Evolutionary conservation across 2,329 filamentous ascomycete genomes (phyloP).

Genomic region (Xylogone sp.): DNA sequence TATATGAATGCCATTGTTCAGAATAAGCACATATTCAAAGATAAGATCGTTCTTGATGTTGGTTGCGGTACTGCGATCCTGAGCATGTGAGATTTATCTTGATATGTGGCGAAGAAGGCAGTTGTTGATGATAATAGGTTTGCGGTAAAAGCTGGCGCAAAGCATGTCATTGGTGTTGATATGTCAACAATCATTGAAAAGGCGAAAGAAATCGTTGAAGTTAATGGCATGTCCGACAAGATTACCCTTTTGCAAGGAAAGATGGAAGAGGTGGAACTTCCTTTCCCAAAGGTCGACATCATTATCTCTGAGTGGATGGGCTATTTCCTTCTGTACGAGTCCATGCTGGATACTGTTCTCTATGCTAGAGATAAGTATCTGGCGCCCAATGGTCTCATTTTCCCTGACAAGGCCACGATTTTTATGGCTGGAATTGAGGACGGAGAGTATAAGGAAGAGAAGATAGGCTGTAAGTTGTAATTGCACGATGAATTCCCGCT

Average conservation of each 20-base stretch:
- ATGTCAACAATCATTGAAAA: constrained; percentile 99
- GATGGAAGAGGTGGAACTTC: constrained; percentile 97
- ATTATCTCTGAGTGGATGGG: constrained; percentile 99
- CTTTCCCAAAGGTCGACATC: constrained; percentile 95
- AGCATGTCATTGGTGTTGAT: constrained; percentile 97
- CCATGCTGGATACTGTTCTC: constrained; percentile 97
- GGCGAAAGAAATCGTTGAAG: constrained; percentile 88
- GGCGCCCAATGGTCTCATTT: constrained; percentile 82
- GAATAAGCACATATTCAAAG: constrained; percentile 90
- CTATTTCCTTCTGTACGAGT: constrained; percentile 98
- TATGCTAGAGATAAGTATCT: constrained; percentile 95
- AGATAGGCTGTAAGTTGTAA: constrained; percentile 83
- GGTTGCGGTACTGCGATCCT: constrained; percentile 97
- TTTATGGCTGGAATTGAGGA: constrained; percentile 97
- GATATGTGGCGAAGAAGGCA: not conserved
- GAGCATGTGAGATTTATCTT: constrained; percentile 71
- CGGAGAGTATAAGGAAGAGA: constrained; percentile 99
- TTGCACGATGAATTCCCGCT: too few relatives aligned
- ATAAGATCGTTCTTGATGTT: constrained; percentile 93
- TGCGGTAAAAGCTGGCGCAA: constrained; percentile 90
- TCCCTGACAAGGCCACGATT: constrained; percentile 98
- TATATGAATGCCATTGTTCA: constrained; percentile 98
- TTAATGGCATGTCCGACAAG: constrained; percentile 90
- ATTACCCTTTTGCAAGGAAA: constrained; percentile 98
- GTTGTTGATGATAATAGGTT: constrained; percentile 60